Base-by-base conservation (phyloP, 306 rosid species). In the Ochetophila trinervis region DNA sequence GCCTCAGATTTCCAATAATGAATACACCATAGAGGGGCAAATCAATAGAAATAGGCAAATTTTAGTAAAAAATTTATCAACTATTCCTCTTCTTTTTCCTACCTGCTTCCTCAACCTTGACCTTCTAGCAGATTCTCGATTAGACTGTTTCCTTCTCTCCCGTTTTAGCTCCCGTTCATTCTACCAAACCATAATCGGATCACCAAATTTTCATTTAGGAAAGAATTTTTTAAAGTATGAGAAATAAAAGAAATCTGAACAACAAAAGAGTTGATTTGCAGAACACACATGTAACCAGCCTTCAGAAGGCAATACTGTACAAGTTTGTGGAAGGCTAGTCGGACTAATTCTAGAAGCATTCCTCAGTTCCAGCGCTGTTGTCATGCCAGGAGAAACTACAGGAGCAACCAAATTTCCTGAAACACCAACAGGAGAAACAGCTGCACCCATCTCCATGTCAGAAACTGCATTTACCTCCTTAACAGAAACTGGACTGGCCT, bases 101-200 rank as follows among this genome's bases (percentile, higher is more conserved):
- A 93, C 99, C 99, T 93, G 99, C 84, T 90, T 93, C 85, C 99
- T 87, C 76, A 93, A 74, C 80, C 99, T 90, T 23, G 99, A 93
- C 72, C 99, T 83, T 83, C 99, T 84, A 67, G 99, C 99, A 57
- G 99, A 93, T 78, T 93, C 99, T 45, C 99, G 86, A 69, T 93
- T 93, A 1, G 99, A 93, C 76, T 93, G 99, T 82, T 93, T 93
- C 80, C 99, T 84, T 83, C 83, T 86, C 80, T 93, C 99, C 13
- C 96, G 87, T 80, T 93, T 93, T 32, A 83, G 75, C 77, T 93
- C 99, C 24, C 93, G 81, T 6, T 93, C 97, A 78, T 81, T 86
- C 99, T 93, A 77, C 7, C 20, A 63, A 71, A 68, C 68, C 68
- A 79, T 65, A 75, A 19, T 17, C 53, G 70, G 53, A 60, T 14